A percentile compares a stretch with the other conserved stretches of the same genome.
phyloP scores from a whole-genome alignment of 139 green algal species.

The Chloropicon primus region DNA sequence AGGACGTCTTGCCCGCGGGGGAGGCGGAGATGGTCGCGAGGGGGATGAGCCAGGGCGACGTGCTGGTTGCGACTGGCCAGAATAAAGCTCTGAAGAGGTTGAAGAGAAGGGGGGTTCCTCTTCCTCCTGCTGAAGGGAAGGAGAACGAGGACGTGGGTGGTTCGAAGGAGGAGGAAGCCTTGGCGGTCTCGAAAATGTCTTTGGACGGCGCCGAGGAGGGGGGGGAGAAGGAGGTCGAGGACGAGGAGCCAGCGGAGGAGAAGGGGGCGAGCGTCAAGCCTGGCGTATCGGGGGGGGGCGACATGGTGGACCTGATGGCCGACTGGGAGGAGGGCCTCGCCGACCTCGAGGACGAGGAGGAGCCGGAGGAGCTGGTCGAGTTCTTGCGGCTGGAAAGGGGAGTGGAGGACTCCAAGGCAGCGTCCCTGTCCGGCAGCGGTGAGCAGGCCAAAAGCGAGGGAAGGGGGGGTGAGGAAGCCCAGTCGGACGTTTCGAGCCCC shows the following conservation, averaged over 20 bases:
- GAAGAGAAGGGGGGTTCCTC: no score
- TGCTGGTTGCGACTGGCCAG: not conserved
- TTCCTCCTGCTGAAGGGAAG: no score
- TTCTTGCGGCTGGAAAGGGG: not conserved
- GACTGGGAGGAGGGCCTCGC: not conserved
- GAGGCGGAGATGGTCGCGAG: no score
- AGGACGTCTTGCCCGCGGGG: no score
- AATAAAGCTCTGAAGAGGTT: not conserved
- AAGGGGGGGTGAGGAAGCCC: not conserved
- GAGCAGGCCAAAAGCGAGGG: not conserved
- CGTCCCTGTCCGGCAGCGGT: not conserved
- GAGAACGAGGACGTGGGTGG: no score
- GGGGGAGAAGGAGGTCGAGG: not conserved
- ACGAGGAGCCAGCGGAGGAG: not conserved
- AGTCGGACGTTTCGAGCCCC: not conserved
- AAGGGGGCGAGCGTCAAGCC: not conserved
- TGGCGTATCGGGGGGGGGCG: no score
- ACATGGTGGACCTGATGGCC: not conserved
- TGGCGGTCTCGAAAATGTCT: not conserved
- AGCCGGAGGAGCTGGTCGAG: not conserved
- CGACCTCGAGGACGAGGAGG: not conserved
- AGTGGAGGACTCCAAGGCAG: not conserved
- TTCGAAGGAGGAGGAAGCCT: not conserved
- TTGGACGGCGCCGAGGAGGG: not conserved
- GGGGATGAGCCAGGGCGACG: no score